phyloP scores from a whole-genome alignment of 2,329 filamentous ascomycete genomes.

The Xylaria multiplex region DNA sequence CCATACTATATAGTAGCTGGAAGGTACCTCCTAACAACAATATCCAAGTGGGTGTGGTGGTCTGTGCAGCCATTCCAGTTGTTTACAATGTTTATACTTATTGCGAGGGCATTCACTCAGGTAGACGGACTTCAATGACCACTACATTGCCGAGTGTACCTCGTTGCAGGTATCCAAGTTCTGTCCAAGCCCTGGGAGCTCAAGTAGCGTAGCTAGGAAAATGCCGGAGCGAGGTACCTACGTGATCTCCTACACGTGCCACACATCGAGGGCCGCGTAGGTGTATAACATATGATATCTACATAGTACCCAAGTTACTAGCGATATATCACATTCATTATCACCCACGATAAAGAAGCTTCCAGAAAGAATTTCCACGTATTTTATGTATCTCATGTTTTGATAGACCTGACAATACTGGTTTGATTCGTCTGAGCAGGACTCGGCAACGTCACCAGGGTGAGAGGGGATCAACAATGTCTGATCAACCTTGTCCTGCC shows the following conservation, averaged over 20 bases:
- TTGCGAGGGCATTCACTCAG: too few relatives aligned
- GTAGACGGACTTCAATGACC: too few relatives aligned
- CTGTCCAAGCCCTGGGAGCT: too few relatives aligned
- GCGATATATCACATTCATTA: slow-evolving; percentile 6
- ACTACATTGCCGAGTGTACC: too few relatives aligned
- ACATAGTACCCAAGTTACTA: too few relatives aligned
- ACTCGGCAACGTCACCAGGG: slow-evolving; percentile 4
- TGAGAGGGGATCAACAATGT: background rate
- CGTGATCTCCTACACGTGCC: too few relatives aligned
- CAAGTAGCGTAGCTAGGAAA: too few relatives aligned
- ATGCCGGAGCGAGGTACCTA: too few relatives aligned
- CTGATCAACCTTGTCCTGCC: background rate
- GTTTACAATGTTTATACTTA: too few relatives aligned
- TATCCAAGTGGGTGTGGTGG: background rate
- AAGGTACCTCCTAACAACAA: too few relatives aligned
- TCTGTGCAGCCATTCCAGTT: background rate
- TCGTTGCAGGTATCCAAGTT: too few relatives aligned
- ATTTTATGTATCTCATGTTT: background rate
- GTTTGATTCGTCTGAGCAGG: background rate
- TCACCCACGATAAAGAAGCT: slow-evolving; percentile 5
- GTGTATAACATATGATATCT: slow-evolving; percentile 1
- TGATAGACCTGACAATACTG: background rate
- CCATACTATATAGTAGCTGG: background rate
- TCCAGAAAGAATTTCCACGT: slow-evolving; percentile 9
- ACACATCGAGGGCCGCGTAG: background rate